Conservation (phyloP, 2,329 filamentous ascomycete species). For the Sporothrix variecibatus region DNA sequence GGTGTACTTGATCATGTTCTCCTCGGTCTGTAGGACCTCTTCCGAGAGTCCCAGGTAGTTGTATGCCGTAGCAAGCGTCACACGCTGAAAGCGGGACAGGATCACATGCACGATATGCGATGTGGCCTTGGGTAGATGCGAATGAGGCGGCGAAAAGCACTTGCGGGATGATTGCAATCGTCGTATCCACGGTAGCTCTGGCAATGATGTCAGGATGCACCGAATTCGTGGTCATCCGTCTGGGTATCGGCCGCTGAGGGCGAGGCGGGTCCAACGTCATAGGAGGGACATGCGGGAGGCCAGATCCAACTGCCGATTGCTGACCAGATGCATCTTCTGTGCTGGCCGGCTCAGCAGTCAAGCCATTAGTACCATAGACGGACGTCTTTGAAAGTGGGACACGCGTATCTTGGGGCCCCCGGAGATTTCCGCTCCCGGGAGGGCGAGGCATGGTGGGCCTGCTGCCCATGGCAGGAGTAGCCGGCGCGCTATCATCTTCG, state of each 20-base stretch:
- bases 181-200: conserved; percentile 93
- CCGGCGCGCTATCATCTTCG: conserved; percentile 57
- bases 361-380: conserved; percentile 32
- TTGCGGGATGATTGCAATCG: conserved; percentile 98
- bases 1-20: conserved; percentile 90
- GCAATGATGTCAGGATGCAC: conserved; percentile 96
- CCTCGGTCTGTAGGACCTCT: conserved; percentile 90
- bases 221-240: conserved; percentile 63
- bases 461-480: conserved; percentile 36
- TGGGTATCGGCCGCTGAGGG: conserved; percentile 45
- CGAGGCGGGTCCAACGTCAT: conserved; percentile 64
- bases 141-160: conserved; percentile 89
- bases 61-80: conserved; percentile 92
- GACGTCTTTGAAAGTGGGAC: conserved; percentile 46
- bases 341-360: conserved; percentile 34
- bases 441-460: conserved; percentile 35
- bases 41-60: conserved; percentile 89
- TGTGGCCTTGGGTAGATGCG: conserved; percentile 91
- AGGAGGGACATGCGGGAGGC: conserved; percentile 67
- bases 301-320: conserved; percentile 34
- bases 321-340: conserved; percentile 23
- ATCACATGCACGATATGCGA: conserved; percentile 98
- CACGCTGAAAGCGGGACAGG: conserved; percentile 86
- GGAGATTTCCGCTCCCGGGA: conserved; percentile 37
- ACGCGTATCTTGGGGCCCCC: conserved; percentile 37